Percentiles rank a stretch among this genome's conserved stretches.
These are phyloP conservation scores for Candida gorgasii DNA, from an alignment of 805 yeast genomes.

Conservation along the genomic window DNA sequence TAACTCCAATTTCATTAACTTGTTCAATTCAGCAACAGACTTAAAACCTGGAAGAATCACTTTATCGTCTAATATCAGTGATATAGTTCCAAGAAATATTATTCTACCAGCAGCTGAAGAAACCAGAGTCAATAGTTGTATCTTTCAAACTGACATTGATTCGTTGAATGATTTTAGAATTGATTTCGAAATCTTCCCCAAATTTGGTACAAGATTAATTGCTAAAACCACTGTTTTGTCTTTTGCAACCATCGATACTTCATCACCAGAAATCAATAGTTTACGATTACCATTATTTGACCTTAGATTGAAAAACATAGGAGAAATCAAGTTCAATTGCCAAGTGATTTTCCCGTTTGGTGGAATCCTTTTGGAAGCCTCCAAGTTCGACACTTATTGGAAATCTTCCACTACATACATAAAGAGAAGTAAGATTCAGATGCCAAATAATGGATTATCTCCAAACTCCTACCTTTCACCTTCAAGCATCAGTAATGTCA, in stretches of 20 bases:
- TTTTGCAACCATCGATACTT: slow-evolving; percentile 39
- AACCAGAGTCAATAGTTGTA: slow-evolving; percentile 51
- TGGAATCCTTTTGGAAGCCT: slow-evolving; percentile 80
- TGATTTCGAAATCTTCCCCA: slow-evolving; percentile 89
- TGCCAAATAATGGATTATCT: slow-evolving; percentile 28
- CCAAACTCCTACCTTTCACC: slow-evolving; percentile 44
- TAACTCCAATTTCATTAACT: slow-evolving; percentile 45
- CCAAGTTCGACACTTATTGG: slow-evolving; percentile 96
- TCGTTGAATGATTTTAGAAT: slow-evolving; percentile 62
- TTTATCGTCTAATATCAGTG: slow-evolving; percentile 71
- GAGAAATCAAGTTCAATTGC: slow-evolving; percentile 73
- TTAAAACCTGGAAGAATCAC: slow-evolving; percentile 79
- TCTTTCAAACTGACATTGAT: slow-evolving; percentile 81
- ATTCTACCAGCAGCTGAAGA: slow-evolving; percentile 72
- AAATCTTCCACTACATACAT: slow-evolving; percentile 71
- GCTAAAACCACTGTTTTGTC: slow-evolving; percentile 86
- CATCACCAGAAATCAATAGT: slow-evolving; percentile 41
- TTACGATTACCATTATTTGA: slow-evolving; percentile 77
- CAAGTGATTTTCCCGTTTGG: slow-evolving; percentile 87
- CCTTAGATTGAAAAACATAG: slow-evolving; percentile 75
- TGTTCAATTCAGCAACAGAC: slow-evolving; percentile 44
- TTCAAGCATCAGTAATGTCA: slow-evolving; percentile 22
- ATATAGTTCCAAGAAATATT: slow-evolving; percentile 85
- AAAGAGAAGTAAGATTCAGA: slow-evolving; percentile 20
- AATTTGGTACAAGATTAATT: slow-evolving; percentile 88